A percentile compares a stretch with the other conserved stretches of the same genome.
These are phyloP conservation scores for Mediolabrus comicus DNA, from an alignment of 108 stramenopile species.

Conservation along the genomic window DNA sequence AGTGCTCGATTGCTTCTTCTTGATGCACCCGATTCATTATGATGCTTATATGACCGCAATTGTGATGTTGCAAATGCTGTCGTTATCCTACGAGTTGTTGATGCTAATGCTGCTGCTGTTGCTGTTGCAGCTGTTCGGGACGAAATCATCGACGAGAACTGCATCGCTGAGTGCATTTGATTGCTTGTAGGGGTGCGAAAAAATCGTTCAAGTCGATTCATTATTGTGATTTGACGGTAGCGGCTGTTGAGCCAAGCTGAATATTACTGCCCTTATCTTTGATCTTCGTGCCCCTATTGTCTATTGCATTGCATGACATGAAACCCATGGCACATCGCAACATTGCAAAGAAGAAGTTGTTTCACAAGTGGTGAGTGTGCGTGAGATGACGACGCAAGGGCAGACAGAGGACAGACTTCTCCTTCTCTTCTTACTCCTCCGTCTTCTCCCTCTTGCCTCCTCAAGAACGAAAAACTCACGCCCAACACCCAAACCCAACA, in stretches of 20 bases:
- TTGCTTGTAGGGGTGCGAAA: not conserved
- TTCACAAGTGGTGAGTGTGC: no score
- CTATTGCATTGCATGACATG: no score
- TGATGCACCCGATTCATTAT: not conserved
- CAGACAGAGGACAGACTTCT: no score
- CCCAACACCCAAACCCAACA: no score
- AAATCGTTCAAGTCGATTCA: not conserved
- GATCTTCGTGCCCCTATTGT: not conserved
- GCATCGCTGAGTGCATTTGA: not conserved
- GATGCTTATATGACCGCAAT: no score
- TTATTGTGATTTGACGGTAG: not conserved
- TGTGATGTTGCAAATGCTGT: not conserved
- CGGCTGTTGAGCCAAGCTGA: not conserved
- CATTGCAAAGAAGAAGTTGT: no score
- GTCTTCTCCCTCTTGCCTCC: no score
- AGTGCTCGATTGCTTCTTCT: not conserved
- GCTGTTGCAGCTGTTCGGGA: not conserved
- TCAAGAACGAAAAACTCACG: no score
- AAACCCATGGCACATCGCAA: no score
- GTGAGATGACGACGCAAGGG: no score
- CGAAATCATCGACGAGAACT: not conserved
- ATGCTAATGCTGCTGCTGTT: not conserved
- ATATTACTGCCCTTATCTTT: no score
- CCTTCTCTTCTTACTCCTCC: no score
- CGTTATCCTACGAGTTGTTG: not conserved